Conservation (phyloP, 371 early-diverging fungal genomes). For the Choanephora cucurbitarum region DNA sequence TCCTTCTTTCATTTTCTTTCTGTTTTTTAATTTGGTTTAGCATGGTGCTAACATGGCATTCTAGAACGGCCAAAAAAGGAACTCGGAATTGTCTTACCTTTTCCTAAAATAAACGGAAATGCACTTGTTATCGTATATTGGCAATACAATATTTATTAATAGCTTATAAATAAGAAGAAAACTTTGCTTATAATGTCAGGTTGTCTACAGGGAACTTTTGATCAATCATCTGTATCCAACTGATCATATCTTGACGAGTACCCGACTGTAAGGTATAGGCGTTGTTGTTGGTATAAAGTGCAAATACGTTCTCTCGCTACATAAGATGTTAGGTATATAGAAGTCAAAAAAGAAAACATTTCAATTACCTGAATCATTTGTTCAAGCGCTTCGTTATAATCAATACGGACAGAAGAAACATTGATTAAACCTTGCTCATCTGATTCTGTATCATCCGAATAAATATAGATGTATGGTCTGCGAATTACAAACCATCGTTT, state of each 20-base stretch:
- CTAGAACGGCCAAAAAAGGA: too few relatives aligned
- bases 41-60: too few relatives aligned
- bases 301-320: constrained; percentile 72
- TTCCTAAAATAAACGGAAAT: too few relatives aligned
- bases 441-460: constrained; percentile 60
- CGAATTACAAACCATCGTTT: constrained; percentile 85
- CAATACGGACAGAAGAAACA: constrained; percentile 70
- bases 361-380: constrained; percentile 62
- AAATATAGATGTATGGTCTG: constrained; percentile 83
- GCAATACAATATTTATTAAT: too few relatives aligned
- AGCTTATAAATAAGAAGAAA: neutral
- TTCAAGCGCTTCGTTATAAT: constrained; percentile 67
- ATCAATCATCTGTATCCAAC: constrained; percentile 79
- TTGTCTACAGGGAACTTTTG: constrained; percentile 54
- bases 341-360: neutral
- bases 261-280: constrained; percentile 77
- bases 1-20: too few relatives aligned
- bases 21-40: too few relatives aligned
- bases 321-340: constrained; percentile 1
- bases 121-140: too few relatives aligned
- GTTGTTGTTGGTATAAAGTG: constrained; percentile 78
- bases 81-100: too few relatives aligned
- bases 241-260: constrained; percentile 66
- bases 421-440: constrained; percentile 77
- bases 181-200: constrained; percentile 19